phyloP scores from a whole-genome alignment of 441 rosid genomes.

The Jatropha podagrica region DNA sequence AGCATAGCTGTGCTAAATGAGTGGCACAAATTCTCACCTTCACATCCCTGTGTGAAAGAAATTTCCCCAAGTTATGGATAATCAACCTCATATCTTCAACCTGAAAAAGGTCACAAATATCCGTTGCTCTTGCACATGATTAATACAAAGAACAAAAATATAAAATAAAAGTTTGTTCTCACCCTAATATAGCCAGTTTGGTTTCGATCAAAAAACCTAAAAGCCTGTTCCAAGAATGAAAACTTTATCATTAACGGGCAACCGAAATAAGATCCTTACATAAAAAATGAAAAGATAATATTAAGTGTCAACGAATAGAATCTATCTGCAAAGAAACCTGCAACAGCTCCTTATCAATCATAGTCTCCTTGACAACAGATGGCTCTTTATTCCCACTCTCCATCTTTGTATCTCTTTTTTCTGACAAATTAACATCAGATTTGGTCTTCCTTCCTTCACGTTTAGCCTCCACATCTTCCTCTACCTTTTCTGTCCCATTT shows the following conservation, averaged over 20 bases:
- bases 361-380: conserved; percentile 32
- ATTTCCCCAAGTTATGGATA: conserved; percentile 84
- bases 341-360: conserved; percentile 71
- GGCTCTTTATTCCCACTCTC: conserved; percentile 43
- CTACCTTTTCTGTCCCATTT: conserved; percentile 36
- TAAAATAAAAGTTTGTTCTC: conserved; percentile 19
- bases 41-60: conserved; percentile 82
- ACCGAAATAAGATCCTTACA: background rate
- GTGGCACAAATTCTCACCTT: conserved; percentile 50
- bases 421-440: conserved; percentile 31
- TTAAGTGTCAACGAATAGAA: background rate
- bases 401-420: conserved; percentile 36
- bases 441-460: conserved; percentile 39
- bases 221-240: conserved; percentile 56
- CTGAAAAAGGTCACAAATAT: conserved; percentile 38
- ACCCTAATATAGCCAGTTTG: conserved; percentile 87
- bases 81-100: conserved; percentile 95
- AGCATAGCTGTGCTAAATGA: too few relatives aligned
- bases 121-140: conserved; percentile 4
- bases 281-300: background rate
- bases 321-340: conserved; percentile 49
- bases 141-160: background rate
- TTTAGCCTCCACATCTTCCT: conserved; percentile 38
- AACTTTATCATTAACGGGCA: conserved; percentile 6
- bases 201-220: conserved; percentile 92